Evolutionary conservation across 495 filamentous ascomycete genomes (phyloP), one percentile per base, ranked within the genome.

Genomic region (Penicillium robsamsonii): DNA sequence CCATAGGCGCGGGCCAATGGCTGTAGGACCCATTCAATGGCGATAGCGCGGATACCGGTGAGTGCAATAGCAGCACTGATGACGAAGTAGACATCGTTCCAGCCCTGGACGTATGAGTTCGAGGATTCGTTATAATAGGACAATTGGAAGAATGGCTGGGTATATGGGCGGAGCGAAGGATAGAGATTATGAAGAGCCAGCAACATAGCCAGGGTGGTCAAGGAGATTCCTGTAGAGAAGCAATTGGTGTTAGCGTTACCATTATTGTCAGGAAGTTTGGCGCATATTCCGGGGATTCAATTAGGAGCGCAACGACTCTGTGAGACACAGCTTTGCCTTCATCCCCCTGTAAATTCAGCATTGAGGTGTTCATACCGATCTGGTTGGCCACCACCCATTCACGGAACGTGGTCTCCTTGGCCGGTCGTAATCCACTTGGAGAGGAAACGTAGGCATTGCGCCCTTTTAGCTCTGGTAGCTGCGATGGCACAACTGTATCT

Each of bases 21-120:
- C 41, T 81, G 81, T 18, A 97, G 77, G 10, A 96, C 58, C 75
- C 94, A 93, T 62, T 96, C 91, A 79, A 97, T 93, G 10, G 84
- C 70, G 45, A 84, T 84, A n/a, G 88, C 91, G 50, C 93, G 88
- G 38, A 96, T 78, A 29, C 86, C 92, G 11, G 90, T 96, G 63
- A 97, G 90, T 31, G 89, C 78, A 57, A 96, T 75, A 59, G 93
- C 83, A 79, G 87, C 92, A 66, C 87, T 90, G 10, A 78, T 68
- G 53, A 97, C 86, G 60, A 95, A 83, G 67, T 85, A 87, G 49
- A 88, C 71, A 76, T 97, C 93, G 64, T 92, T 84, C 70, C 79
- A 78, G 48, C 93, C 94, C 57, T 86, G 80, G 5, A 81, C 79
- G 70, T 96, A 97, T 31, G 80, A 70, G 17, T 81, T 85, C 2